Evolutionary conservation across 2,329 filamentous ascomycete species (phyloP).

Genomic region (Neodidymelliopsis sp.): DNA sequence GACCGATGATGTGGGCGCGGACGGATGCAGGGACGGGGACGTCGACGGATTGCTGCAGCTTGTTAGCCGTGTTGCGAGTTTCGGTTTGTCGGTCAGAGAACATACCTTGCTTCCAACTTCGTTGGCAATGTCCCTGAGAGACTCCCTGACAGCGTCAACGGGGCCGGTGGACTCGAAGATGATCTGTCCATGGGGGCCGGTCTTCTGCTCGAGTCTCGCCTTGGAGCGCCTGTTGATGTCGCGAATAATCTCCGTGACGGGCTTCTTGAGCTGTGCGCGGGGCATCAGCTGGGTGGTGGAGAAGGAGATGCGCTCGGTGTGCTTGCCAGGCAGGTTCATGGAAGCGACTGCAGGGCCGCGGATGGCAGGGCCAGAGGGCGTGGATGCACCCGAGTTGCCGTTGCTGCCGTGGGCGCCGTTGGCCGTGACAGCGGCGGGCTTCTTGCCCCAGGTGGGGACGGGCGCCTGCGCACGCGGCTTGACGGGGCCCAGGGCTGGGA

Average conservation of each 20-base stretch:
- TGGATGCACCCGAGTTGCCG: constrained; percentile 65
- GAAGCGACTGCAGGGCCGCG: constrained; percentile 59
- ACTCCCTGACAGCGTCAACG: constrained; percentile 82
- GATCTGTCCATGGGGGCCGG: constrained; percentile 73
- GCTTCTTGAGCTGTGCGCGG: constrained; percentile 80
- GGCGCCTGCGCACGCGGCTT: constrained; percentile 68
- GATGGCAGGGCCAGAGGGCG: constrained; percentile 61
- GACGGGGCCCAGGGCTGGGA: constrained; percentile 84
- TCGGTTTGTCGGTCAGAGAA: background rate
- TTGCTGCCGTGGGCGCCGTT: constrained; percentile 59
- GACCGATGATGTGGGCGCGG: constrained; percentile 90
- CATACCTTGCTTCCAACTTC: constrained; percentile 86
- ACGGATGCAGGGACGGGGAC: constrained; percentile 84
- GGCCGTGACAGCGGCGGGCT: constrained; percentile 57
- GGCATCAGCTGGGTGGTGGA: constrained; percentile 79
- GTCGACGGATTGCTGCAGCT: constrained; percentile 67
- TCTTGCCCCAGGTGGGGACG: constrained; percentile 80
- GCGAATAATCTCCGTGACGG: constrained; percentile 82
- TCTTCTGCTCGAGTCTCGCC: constrained; percentile 80
- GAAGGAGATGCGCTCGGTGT: constrained; percentile 77
- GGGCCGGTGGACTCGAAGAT: constrained; percentile 87
- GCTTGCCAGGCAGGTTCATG: constrained; percentile 82
- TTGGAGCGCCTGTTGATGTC: constrained; percentile 94
- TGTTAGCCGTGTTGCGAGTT: constrained; percentile 15
- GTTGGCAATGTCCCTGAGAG: constrained; percentile 85